Base-by-base conservation (phyloP, 805 yeast genomes). In the Torulaspora gathmanii region DNA sequence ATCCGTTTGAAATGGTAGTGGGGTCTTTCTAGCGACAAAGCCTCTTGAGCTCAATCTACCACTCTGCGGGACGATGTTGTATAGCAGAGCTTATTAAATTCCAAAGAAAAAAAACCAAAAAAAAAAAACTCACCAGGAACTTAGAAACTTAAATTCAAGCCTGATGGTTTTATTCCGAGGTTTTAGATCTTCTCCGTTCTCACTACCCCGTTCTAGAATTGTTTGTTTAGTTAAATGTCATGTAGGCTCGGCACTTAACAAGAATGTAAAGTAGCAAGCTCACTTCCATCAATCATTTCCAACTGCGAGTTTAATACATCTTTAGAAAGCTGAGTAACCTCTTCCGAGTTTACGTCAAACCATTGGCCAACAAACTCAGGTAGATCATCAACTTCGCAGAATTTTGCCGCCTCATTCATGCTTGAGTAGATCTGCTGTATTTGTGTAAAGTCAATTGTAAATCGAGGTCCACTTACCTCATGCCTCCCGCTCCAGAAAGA, bases 291-390 rank as follows among this genome's bases (percentile, higher is more conserved):
- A 15, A 49, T 45, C 28, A 37, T 41, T 31, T 49, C 43, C 35
- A 45, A 37, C 29, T 49, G 49, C 2, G 52, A 37, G 20, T 42
- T 37, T 16, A 49, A 20, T 13, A 43, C 33, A 16, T 48, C 51
- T n/a, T 33, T 34, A 4, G 51, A 28, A 15, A 34, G 4, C 10
- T 17, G 13, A 3, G 17, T 27, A 13, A 26, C 16, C 19, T 31
- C 16, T 12, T 40, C 49, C 19, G 22, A 38, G 13, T 35, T 49
- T 15, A 48, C 31, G 35, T 59, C 62, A 2, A 47, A 41, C 65
- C 65, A 62, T 16, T 54, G 50, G 26, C 51, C 51, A 17, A 60
- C 51, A 40, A 62, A 62, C 5, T 51, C 51, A 7, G 42, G 27
- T 25, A 62, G 22, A 5, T 49, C 50, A 25, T 59, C 57, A 3